Evolutionary conservation across 1,139 yeast species (phyloP).

Genomic region (Nadsonia commutata): DNA sequence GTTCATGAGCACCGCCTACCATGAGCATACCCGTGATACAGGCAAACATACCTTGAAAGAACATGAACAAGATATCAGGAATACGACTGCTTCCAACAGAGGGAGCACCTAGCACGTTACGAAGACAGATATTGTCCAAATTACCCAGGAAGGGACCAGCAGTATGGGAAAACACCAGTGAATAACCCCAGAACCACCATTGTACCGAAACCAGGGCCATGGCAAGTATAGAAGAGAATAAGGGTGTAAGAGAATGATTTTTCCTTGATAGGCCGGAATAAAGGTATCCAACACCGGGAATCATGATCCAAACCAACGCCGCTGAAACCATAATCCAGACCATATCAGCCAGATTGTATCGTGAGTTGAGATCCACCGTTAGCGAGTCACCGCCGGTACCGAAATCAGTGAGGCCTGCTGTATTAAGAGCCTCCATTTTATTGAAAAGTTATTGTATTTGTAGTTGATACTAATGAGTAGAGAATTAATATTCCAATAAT

Average conservation of each 20-base stretch:
- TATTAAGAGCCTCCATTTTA: no score
- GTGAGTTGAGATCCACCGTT: conserved; percentile 56
- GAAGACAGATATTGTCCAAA: conserved; percentile 64
- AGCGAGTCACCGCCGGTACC: conserved; percentile 62
- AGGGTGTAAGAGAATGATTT: conserved; percentile 75
- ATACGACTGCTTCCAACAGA: conserved; percentile 43
- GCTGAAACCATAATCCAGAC: conserved; percentile 74
- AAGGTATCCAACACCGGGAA: conserved; percentile 83
- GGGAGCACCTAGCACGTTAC: conserved; percentile 71
- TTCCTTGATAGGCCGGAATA: conserved; percentile 87
- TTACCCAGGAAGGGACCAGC: conserved; percentile 67
- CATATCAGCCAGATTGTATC: conserved; percentile 59
- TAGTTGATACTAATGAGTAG: no score
- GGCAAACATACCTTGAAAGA: conserved; percentile 95
- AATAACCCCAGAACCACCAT: conserved; percentile 97
- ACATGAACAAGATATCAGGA: conserved; percentile 79
- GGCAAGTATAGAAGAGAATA: conserved; percentile 93
- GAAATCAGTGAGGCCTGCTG: no score
- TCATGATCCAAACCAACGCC: conserved; percentile 81
- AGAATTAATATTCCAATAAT: no score
- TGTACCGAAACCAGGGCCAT: conserved; percentile 70
- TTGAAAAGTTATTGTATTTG: no score
- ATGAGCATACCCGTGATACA: conserved; percentile 80
- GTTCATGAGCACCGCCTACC: conserved; percentile 96
- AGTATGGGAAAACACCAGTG: conserved; percentile 64